Evolutionary conservation across 139 green algal genomes (phyloP).

Genomic region (Asterochloris sp.): DNA sequence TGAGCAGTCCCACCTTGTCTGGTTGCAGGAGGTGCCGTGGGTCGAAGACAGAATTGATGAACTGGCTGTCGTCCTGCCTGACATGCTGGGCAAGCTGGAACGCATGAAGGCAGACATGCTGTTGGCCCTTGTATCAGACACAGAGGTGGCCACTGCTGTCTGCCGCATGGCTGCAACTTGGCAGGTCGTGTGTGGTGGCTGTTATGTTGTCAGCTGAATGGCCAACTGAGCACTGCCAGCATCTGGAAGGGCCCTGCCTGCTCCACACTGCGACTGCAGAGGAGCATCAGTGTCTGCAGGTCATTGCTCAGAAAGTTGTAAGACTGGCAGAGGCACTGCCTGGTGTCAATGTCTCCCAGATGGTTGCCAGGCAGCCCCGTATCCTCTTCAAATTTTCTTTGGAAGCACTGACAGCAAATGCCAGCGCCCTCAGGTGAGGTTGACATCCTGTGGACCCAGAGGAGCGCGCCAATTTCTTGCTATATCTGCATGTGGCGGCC

Average conservation of each 20-base stretch:
- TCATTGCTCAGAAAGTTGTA: neutral
- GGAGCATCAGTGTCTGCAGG: neutral
- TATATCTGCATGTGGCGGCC: too few species aligned
- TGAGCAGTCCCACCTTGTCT: neutral
- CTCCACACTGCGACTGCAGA: neutral
- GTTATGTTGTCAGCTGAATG: neutral
- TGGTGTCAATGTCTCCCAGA: neutral
- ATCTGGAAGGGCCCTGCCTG: neutral
- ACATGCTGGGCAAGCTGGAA: conserved; percentile 4
- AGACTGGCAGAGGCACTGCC: neutral
- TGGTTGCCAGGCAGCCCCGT: neutral
- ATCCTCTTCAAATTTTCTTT: neutral
- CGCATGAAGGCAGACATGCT: conserved; percentile 16
- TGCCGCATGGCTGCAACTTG: neutral
- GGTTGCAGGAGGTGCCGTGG: conserved; percentile 9
- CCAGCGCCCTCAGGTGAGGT: too few species aligned
- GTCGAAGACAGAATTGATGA: conserved; percentile 6
- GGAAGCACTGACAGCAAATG: too few species aligned
- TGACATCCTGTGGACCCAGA: too few species aligned
- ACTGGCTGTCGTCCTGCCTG: neutral
- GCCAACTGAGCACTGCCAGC: neutral
- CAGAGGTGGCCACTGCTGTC: neutral
- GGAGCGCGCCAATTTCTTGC: too few species aligned
- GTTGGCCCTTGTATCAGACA: neutral
- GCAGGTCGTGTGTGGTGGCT: neutral